These are phyloP conservation scores for Zymoseptoria pseudotritici DNA, from an alignment of 2,329 filamentous ascomycete genomes.

Conservation along the genomic window DNA sequence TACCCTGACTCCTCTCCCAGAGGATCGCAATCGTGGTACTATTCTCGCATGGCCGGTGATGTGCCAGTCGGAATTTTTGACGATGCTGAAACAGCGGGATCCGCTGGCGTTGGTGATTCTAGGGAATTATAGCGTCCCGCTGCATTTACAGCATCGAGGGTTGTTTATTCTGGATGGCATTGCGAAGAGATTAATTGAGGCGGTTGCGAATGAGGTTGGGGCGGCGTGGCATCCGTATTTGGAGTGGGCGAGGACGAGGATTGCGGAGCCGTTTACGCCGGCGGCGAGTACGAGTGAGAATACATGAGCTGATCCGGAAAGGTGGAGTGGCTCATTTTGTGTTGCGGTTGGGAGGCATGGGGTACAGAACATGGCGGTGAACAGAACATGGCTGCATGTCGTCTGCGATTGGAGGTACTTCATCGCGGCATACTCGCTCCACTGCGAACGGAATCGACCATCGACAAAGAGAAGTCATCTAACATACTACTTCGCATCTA, in stretches of 20 bases:
- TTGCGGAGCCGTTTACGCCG: neutral
- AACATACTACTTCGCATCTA: too few relatives aligned
- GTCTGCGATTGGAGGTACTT: too few relatives aligned
- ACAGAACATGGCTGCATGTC: too few relatives aligned
- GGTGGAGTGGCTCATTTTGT: too few relatives aligned
- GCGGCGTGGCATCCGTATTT: slow-evolving; percentile 6
- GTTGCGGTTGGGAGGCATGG: neutral
- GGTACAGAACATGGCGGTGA: neutral
- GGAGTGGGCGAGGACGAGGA: slow-evolving; percentile 4
- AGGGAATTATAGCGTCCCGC: slow-evolving; percentile 14
- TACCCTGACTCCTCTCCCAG: slow-evolving; percentile 8
- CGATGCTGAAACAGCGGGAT: slow-evolving; percentile 15
- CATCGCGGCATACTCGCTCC: too few relatives aligned
- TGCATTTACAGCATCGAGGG: slow-evolving; percentile 5
- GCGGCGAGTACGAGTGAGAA: neutral
- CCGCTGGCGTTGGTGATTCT: slow-evolving; percentile 15
- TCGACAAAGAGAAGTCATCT: too few relatives aligned
- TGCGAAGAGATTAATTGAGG: slow-evolving; percentile 3
- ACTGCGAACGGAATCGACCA: too few relatives aligned
- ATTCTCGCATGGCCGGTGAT: slow-evolving; percentile 14
- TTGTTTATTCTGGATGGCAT: slow-evolving; percentile 10
- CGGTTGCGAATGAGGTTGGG: slow-evolving; percentile 6
- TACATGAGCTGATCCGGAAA: neutral
- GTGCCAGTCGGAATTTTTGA: slow-evolving; percentile 7
- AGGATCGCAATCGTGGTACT: slow-evolving; percentile 8